Percentiles rank a stretch among this genome's conserved stretches.
Evolutionary conservation across 2,329 filamentous ascomycete genomes (phyloP).

Genomic region (Fusarium sp.): DNA sequence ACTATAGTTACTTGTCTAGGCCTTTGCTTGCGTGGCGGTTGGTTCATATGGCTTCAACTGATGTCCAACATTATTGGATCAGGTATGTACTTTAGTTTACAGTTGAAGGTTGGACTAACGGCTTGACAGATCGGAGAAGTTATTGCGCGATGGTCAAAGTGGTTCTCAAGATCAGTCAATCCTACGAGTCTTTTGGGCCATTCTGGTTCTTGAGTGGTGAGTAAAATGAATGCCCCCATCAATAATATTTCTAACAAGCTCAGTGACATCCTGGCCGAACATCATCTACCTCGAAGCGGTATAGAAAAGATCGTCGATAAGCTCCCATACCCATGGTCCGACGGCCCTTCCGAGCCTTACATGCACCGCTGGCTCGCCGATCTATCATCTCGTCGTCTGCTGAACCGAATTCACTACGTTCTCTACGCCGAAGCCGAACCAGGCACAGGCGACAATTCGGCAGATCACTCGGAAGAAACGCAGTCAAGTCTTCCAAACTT

Average conservation of each 20-base stretch:
- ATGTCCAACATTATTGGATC: conserved; percentile 43
- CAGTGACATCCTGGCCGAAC: conserved; percentile 41
- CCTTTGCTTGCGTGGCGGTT: conserved; percentile 39
- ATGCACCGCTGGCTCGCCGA: conserved; percentile 43
- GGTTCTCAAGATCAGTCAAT: conserved; percentile 40
- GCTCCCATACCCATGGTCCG: conserved; percentile 35
- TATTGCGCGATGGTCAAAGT: conserved; percentile 20
- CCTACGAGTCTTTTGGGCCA: conserved; percentile 37
- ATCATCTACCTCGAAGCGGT: conserved; percentile 39
- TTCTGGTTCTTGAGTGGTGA: conserved; percentile 39
- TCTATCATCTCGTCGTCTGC: conserved; percentile 34
- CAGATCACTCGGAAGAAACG: conserved; percentile 14
- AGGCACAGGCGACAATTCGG: conserved; percentile 10
- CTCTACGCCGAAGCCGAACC: conserved; percentile 37
- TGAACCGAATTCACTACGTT: conserved; percentile 40
- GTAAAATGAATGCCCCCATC: fast-evolving
- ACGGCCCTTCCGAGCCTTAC: conserved; percentile 29
- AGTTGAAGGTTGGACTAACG: fast-evolving
- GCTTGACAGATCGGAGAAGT: conserved; percentile 17
- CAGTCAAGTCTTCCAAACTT: conserved; percentile 16
- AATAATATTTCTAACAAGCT: fast-evolving
- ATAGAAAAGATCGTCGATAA: conserved; percentile 44
- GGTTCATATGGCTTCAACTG: conserved; percentile 41
- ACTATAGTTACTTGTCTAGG: conserved; percentile 41
- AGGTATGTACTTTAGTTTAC: not conserved